A percentile compares a stretch with the other conserved stretches of the same genome.
These are phyloP conservation scores for Cenococcum geophilum DNA, from an alignment of 495 filamentous ascomycete genomes.

Conservation along the genomic window DNA sequence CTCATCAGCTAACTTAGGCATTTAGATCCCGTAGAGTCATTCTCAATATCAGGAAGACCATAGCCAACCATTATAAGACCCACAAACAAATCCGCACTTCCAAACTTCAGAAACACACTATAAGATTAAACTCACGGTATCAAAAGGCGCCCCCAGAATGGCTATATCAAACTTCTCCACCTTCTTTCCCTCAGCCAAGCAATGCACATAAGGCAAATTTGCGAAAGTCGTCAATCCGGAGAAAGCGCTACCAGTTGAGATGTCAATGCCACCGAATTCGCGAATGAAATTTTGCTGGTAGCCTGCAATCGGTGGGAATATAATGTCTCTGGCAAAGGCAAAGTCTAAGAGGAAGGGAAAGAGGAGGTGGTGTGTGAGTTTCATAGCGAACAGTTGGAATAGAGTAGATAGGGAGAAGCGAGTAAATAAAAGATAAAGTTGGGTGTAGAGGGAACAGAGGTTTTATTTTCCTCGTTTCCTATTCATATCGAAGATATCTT, in stretches of 20 bases:
- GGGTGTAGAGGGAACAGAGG: no score
- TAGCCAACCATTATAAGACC: no score
- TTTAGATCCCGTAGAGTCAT: no score
- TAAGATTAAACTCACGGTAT: conserved; percentile 39
- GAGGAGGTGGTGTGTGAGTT: neutral
- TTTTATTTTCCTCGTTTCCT: no score
- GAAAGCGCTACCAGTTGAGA: conserved; percentile 37
- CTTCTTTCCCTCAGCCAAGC: conserved; percentile 35
- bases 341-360: neutral
- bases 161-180: conserved; percentile 71
- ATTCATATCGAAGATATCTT: no score
- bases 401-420: no score
- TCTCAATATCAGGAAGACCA: no score
- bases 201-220: conserved; percentile 45
- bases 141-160: conserved; percentile 62
- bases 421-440: no score
- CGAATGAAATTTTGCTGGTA: conserved; percentile 16
- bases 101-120: neutral
- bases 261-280: conserved; percentile 24
- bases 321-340: conserved; percentile 36
- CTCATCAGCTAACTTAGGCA: no score
- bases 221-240: conserved; percentile 48
- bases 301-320: conserved; percentile 40
- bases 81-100: no score
- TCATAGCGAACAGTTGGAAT: no score